phyloP scores from a whole-genome alignment of 345 rosid species.

The Gossypium herbaceum region DNA sequence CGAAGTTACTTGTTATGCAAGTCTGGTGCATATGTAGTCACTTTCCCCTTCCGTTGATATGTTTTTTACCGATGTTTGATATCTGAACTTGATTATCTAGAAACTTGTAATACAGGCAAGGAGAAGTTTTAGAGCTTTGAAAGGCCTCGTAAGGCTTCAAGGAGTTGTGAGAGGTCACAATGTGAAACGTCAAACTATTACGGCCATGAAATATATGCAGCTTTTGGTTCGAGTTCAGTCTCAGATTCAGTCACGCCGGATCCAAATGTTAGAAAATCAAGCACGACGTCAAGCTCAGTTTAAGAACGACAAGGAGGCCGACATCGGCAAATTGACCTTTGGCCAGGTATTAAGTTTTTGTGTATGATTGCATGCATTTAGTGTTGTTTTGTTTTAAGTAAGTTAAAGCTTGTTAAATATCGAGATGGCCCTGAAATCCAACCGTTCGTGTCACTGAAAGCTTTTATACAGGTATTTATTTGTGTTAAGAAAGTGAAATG shows the following conservation, averaged over 20 bases:
- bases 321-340: conserved; percentile 51
- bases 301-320: conserved; percentile 44
- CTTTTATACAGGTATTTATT: too few relatives aligned
- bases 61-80: background rate
- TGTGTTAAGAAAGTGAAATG: too few relatives aligned
- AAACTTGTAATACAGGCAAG: conserved; percentile 61
- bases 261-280: conserved; percentile 81
- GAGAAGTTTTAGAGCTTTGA: conserved; percentile 85
- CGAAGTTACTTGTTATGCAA: background rate
- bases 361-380: background rate
- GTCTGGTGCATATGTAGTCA: background rate
- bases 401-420: background rate
- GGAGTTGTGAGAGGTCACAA: conserved; percentile 90
- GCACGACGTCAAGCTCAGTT: conserved; percentile 52
- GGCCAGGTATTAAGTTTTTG: conserved; percentile 39
- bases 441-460: too few relatives aligned
- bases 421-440: background rate
- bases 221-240: conserved; percentile 86
- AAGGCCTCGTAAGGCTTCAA: conserved; percentile 94
- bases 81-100: conserved; percentile 4
- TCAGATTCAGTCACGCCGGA: conserved; percentile 91
- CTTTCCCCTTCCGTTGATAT: background rate
- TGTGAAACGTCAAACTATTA: conserved; percentile 81
- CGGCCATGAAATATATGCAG: conserved; percentile 95
- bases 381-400: too few relatives aligned